Percentiles rank a stretch among this genome's conserved stretches.
Evolutionary conservation across 2,329 filamentous ascomycete genomes (phyloP).

Genomic region (Epichloe bromicola): DNA sequence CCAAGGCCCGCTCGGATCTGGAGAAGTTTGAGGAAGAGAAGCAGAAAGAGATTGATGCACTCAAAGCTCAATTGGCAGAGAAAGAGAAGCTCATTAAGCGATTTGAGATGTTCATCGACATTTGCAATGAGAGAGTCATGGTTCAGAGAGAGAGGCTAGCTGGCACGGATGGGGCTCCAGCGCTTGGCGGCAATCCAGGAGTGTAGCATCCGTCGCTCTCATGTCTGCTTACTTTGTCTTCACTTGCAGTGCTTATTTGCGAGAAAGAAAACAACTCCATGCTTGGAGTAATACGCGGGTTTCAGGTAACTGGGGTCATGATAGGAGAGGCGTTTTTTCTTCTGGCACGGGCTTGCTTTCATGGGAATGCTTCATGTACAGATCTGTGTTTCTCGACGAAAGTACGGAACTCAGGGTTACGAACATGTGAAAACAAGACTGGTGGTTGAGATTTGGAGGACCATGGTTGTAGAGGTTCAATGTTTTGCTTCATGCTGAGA

Average conservation of each 20-base stretch:
- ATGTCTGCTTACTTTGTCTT: background rate
- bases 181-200: conserved; percentile 14
- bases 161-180: conserved; percentile 14
- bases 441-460: background rate
- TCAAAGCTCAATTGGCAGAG: conserved; percentile 47
- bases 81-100: conserved; percentile 49
- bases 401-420: background rate
- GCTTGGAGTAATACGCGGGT: background rate
- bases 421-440: background rate
- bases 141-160: conserved; percentile 39
- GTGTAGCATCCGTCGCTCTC: conserved; percentile 6
- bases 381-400: background rate
- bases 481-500: too few relatives aligned
- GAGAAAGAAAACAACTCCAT: background rate
- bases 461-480: background rate
- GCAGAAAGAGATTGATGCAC: conserved; percentile 42
- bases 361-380: background rate
- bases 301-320: background rate
- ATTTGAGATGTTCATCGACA: conserved; percentile 59
- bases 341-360: background rate
- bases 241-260: background rate
- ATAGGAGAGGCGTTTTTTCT: background rate
- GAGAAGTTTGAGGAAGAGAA: conserved; percentile 42
- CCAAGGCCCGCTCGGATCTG: conserved; percentile 43
- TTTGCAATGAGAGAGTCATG: conserved; percentile 55